phyloP scores from a whole-genome alignment of 2,329 filamentous ascomycete species.

The Juglanconis juglandina region DNA sequence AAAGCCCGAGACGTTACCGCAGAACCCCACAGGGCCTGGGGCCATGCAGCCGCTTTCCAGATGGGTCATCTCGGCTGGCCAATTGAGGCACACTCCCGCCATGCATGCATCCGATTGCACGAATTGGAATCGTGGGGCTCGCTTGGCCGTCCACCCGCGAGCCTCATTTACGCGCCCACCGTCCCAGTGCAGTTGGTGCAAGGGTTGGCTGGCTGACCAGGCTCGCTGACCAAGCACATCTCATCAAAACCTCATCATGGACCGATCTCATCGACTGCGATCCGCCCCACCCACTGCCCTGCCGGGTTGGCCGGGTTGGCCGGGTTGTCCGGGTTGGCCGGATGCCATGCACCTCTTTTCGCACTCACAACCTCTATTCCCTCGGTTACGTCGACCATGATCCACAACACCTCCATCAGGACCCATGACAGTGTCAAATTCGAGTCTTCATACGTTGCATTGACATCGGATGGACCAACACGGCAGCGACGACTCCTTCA shows the following conservation, averaged over 20 bases:
- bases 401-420: constrained; percentile 4
- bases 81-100: constrained; percentile 36
- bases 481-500: constrained; percentile 4
- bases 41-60: constrained; percentile 13
- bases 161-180: constrained; percentile 50
- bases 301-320: not conserved
- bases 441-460: constrained; percentile 11
- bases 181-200: constrained; percentile 31
- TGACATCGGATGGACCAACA: constrained; percentile 6
- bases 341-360: constrained; percentile 6
- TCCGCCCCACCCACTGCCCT: constrained; percentile 8
- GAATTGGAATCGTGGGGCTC: constrained; percentile 37
- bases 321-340: not conserved
- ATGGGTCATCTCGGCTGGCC: constrained; percentile 26
- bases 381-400: not conserved
- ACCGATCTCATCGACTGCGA: constrained; percentile 8
- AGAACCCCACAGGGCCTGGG: constrained; percentile 12
- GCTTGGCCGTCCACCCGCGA: constrained; percentile 43
- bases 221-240: constrained; percentile 17
- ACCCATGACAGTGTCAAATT: constrained; percentile 14
- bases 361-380: not conserved
- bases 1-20: constrained; percentile 19
- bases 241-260: constrained; percentile 12
- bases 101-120: constrained; percentile 47
- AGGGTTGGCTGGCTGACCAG: constrained; percentile 30